A percentile compares a stretch with the other conserved stretches of the same genome.
These are phyloP conservation scores for Salix koriyanagi DNA, from an alignment of 345 rosid genomes.

Conservation along the genomic window DNA sequence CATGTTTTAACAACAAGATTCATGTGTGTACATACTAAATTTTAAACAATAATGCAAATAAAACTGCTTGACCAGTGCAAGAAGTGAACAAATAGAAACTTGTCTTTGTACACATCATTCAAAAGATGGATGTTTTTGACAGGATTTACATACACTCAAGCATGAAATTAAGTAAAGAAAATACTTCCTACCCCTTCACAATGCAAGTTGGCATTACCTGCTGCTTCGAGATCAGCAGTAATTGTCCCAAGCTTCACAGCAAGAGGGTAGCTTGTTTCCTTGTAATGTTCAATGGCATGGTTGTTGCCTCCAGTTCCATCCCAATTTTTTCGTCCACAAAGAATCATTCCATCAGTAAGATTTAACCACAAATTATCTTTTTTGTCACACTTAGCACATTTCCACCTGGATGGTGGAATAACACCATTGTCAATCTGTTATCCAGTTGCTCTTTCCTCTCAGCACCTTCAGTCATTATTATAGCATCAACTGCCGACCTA, in stretches of 20 bases:
- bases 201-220: slow-evolving; percentile 62
- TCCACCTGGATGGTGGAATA: slow-evolving; percentile 92
- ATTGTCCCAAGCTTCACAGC: slow-evolving; percentile 98
- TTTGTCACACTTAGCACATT: slow-evolving; percentile 85
- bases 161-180: slow-evolving; percentile 8
- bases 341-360: slow-evolving; percentile 94
- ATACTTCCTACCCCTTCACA: neutral
- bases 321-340: slow-evolving; percentile 96
- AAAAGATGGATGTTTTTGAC: neutral
- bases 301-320: slow-evolving; percentile 97
- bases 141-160: neutral
- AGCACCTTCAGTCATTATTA: slow-evolving; percentile 75
- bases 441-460: slow-evolving; percentile 93
- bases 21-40: neutral
- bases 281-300: slow-evolving; percentile 88
- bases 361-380: slow-evolving; percentile 92
- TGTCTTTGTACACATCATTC: neutral
- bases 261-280: slow-evolving; percentile 83
- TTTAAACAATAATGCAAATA: neutral
- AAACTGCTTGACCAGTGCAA: neutral
- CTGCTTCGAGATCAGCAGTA: slow-evolving; percentile 89
- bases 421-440: slow-evolving; percentile 71
- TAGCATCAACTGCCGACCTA: slow-evolving; percentile 84
- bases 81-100: neutral
- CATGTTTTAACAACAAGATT: neutral